phyloP scores from a whole-genome alignment of 192 early-diverging fungal species.

The Backusella luteola region DNA sequence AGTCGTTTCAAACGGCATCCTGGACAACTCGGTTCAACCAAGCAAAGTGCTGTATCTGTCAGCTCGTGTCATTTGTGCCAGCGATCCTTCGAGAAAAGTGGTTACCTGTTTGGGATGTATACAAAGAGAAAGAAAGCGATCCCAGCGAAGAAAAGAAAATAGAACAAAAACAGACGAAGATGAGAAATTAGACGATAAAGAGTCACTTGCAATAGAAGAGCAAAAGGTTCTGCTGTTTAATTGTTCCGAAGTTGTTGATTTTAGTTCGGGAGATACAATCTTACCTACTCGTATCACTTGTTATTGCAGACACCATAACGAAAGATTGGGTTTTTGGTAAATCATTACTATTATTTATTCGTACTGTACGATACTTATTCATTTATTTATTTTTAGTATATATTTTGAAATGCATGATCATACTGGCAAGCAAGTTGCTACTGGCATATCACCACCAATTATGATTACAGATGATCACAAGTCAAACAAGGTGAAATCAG shows the following conservation, averaged over 20 bases:
- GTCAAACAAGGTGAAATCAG: slow-evolving; percentile 63
- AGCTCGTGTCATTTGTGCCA: slow-evolving; percentile 83
- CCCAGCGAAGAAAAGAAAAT: slow-evolving; percentile 59
- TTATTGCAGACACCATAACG: slow-evolving; percentile 94
- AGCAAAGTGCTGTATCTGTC: slow-evolving; percentile 63
- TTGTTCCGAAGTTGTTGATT: slow-evolving; percentile 83
- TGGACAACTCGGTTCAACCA: slow-evolving; percentile 21
- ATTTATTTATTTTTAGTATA: slow-evolving; percentile 40
- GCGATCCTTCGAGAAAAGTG: slow-evolving; percentile 74
- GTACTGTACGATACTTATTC: neutral
- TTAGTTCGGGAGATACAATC: slow-evolving; percentile 85
- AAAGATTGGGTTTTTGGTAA: slow-evolving; percentile 87
- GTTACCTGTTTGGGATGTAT: slow-evolving; percentile 82
- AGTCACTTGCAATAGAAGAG: slow-evolving; percentile 69
- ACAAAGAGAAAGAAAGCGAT: slow-evolving; percentile 75
- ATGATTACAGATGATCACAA: slow-evolving; percentile 99
- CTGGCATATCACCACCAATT: slow-evolving; percentile 88
- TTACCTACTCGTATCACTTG: slow-evolving; percentile 96
- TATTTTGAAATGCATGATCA: slow-evolving; percentile 80
- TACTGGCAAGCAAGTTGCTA: slow-evolving; percentile 66
- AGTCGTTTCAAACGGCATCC: slow-evolving; percentile 11
- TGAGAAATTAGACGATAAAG: slow-evolving; percentile 45
- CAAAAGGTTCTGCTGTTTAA: slow-evolving; percentile 89
- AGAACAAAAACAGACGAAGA: slow-evolving; percentile 33
- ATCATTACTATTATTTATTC: neutral